phyloP scores from a whole-genome alignment of 108 stramenopile genomes.

The Conticribra weissflogii region DNA sequence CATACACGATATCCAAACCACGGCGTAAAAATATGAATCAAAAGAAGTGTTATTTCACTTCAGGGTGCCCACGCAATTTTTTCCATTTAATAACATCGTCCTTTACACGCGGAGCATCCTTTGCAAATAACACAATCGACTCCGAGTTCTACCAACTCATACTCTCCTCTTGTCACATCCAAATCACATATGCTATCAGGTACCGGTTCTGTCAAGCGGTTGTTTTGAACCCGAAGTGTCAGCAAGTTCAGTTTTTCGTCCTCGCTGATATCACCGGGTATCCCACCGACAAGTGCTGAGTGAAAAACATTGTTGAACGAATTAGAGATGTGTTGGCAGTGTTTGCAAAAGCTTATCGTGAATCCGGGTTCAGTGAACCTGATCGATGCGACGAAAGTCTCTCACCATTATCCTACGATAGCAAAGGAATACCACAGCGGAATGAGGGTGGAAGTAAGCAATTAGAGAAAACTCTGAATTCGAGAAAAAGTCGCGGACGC shows the following conservation, averaged over 20 bases:
- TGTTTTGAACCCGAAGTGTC: conserved; percentile 55
- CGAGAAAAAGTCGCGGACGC: background rate
- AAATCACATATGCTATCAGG: conserved; percentile 47
- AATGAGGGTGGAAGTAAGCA: background rate
- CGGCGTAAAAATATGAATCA: too few species aligned
- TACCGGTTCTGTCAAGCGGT: conserved; percentile 38
- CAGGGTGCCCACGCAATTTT: too few species aligned
- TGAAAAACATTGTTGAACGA: background rate
- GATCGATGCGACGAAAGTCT: too few species aligned
- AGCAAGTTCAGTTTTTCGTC: conserved; percentile 40
- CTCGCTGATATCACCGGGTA: conserved; percentile 30
- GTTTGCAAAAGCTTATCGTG: too few species aligned
- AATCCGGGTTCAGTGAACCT: too few species aligned
- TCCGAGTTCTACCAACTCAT: conserved; percentile 46
- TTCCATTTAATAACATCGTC: conserved; percentile 33
- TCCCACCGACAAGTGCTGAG: conserved; percentile 32
- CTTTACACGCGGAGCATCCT: conserved; percentile 35
- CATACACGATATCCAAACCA: too few species aligned
- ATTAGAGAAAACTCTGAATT: background rate
- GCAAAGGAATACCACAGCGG: background rate
- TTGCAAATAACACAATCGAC: conserved; percentile 49
- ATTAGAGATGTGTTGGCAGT: background rate
- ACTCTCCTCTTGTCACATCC: conserved; percentile 31
- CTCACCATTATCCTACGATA: conserved; percentile 34
- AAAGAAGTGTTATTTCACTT: too few species aligned